Base-by-base conservation (phyloP, 768 basidiomycete species). In the Infundibulicybe gibba region DNA sequence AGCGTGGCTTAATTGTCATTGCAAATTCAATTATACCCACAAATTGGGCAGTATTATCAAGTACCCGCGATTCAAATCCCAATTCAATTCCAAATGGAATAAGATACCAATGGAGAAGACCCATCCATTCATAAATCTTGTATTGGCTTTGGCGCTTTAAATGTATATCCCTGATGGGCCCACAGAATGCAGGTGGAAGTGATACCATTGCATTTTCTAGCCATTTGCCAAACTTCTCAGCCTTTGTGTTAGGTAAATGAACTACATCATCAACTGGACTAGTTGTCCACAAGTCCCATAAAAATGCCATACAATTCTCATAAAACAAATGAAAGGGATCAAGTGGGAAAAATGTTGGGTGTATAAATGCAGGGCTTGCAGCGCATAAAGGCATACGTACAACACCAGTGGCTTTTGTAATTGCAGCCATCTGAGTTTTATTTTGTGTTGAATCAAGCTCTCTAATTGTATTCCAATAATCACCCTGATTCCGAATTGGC, bases 251-350 rank as follows among this genome's bases (percentile, higher is more conserved):
- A 16, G 43, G 15, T 13, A 15, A 55, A 47, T 55, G 51, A 12
- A 47, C 33, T 34, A 15, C 15, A 34, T 34, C 11, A 15, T 34
- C 15, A 15, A 10, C 32, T 11, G 13, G n/a, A n/a, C n/a, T 50
- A 15, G 30, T 42, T 9, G 40, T 44, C 57, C 57, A 58, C 25
- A 57, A 32, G 44, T 58, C 56, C 50, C 53, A 58, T 21, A 57
- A 31, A 38, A 43, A 48, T n/a, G n/a, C n/a, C n/a, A n/a, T n/a
- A n/a, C n/a, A n/a, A n/a, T n/a, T n/a, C n/a, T n/a, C n/a, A n/a
- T n/a, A n/a, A n/a, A n/a, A n/a, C n/a, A n/a, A n/a, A n/a, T n/a
- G n/a, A n/a, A n/a, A n/a, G n/a, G n/a, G n/a, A n/a, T n/a, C n/a
- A n/a, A n/a, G n/a, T n/a, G n/a, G n/a, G n/a, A n/a, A n/a, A n/a